Base-by-base conservation (phyloP, 352 stramenopile genomes). In the Phytophthora fragariaefolia region DNA sequence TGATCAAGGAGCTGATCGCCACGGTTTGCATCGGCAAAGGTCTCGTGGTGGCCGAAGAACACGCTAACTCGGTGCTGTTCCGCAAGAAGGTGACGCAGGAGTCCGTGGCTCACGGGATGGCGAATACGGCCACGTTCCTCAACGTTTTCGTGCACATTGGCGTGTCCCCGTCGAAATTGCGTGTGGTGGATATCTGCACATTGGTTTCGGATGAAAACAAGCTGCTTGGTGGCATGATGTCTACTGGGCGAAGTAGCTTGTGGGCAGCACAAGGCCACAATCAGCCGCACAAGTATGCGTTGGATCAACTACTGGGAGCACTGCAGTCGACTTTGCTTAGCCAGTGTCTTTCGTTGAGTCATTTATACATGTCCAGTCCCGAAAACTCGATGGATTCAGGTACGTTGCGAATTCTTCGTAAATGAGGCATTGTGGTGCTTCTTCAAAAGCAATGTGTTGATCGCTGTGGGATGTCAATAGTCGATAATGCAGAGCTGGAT, bases 1-100 rank as follows among this genome's bases (percentile, higher is more conserved):
- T 95, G 52, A 85, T 95, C n/a, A 82, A 91, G 45, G 86, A 93
- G 69, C 83, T 95, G 13, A 67, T 93, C 23, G 81, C 82, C 26
- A 95, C 84, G 0, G 69, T 93, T 7, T 93, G 86, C 70, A 95
- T 95, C 32, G 69, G 76, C 38, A 89, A 92, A 64, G 84, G 84
- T 3, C 80, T 95, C 20, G 42, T 93, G 52, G 52, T 95, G 23
- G 58, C 71, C 2, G 80, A 90, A 28, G 81, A 90, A 42, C 78
- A 76, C 24, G 22, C 70, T 0, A 77, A 65, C n/a, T 87, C 75
- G 45, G 78, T 95, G 50, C 63, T 93, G 23, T 95, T 93, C 59
- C 82, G 83, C 58, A 89, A 90, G 46, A 85, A 87, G 57, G 77
- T 87, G 32, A 69, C 62, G 28, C 80, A 91, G 22, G 82, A 87